These are phyloP conservation scores for Laetiporus sulphureus DNA, from an alignment of 1,284 basidiomycete genomes.

Conservation along the genomic window DNA sequence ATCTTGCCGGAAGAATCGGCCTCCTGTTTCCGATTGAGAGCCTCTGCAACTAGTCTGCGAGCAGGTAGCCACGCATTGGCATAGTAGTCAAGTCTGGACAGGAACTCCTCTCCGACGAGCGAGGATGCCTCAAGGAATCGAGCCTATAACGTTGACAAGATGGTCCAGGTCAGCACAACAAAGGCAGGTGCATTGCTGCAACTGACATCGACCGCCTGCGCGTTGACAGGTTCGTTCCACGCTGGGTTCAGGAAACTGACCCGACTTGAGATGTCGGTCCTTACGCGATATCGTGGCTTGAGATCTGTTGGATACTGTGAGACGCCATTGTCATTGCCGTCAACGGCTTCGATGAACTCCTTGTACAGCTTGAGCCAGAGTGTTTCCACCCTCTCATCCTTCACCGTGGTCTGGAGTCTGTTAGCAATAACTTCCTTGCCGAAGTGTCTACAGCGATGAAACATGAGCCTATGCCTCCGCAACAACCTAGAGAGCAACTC, in stretches of 20 bases:
- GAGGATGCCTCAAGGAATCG: constrained; percentile 78
- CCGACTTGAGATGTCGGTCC: constrained; percentile 80
- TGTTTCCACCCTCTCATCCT: constrained; percentile 60
- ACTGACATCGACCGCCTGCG: constrained; percentile 66
- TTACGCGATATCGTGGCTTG: constrained; percentile 62
- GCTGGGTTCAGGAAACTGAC: constrained; percentile 80
- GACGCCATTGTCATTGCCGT: constrained; percentile 95
- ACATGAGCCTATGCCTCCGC: neutral
- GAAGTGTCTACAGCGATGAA: constrained; percentile 64
- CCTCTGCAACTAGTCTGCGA: constrained; percentile 71
- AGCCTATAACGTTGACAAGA: constrained; percentile 34
- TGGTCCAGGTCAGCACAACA: too few relatives aligned
- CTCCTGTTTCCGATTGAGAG: constrained; percentile 55
- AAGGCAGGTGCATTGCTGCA: neutral
- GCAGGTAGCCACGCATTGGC: constrained; percentile 91
- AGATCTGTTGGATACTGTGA: constrained; percentile 63
- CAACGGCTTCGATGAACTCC: constrained; percentile 93
- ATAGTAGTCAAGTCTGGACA: constrained; percentile 77
- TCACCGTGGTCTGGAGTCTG: constrained; percentile 41
- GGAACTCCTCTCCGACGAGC: constrained; percentile 85
- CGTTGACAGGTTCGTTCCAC: constrained; percentile 79
- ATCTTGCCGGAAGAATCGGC: constrained; percentile 74
- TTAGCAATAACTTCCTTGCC: constrained; percentile 84
- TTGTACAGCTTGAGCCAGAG: constrained; percentile 90
- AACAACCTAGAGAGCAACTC: constrained; percentile 16